These are phyloP conservation scores for Pseudonitzschia delicatissima DNA, from an alignment of 108 stramenopile species.

Conservation along the genomic window DNA sequence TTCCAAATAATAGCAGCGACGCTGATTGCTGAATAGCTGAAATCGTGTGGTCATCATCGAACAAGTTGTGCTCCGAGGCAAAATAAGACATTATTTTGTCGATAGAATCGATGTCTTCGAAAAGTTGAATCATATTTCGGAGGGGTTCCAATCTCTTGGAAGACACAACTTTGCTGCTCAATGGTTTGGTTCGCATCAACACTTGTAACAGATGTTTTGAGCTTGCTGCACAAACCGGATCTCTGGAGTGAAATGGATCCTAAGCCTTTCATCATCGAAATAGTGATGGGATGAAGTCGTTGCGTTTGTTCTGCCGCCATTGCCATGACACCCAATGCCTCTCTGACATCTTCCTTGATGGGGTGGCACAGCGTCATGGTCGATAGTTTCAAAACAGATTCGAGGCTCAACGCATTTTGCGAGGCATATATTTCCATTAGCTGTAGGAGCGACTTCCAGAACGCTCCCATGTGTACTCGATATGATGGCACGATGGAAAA, in stretches of 20 bases:
- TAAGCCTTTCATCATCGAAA: neutral
- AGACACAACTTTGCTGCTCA: neutral
- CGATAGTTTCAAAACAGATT: slow-evolving; percentile 8
- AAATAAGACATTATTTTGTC: slow-evolving; percentile 19
- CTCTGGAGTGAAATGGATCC: slow-evolving; percentile 1
- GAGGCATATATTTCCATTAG: neutral
- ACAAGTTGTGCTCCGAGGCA: slow-evolving; percentile 7
- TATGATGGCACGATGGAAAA: slow-evolving; percentile 32
- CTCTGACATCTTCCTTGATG: neutral
- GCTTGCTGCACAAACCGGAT: neutral
- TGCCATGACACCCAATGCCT: slow-evolving; percentile 1
- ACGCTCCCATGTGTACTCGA: slow-evolving; percentile 14
- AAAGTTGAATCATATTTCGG: neutral
- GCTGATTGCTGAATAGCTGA: slow-evolving; percentile 29
- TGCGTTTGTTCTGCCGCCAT: neutral
- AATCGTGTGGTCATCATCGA: neutral
- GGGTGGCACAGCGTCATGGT: slow-evolving; percentile 6
- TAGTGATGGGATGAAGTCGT: neutral
- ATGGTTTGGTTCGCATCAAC: neutral
- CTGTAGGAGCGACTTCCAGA: slow-evolving; percentile 7
- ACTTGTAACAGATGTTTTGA: neutral
- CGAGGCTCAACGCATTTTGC: neutral
- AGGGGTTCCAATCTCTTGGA: neutral
- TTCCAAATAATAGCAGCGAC: slow-evolving; percentile 21
- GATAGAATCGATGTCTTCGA: slow-evolving; percentile 12